These are phyloP conservation scores for Platanthera guangdongensis DNA, from an alignment of 106 monocot species.

Conservation along the genomic window DNA sequence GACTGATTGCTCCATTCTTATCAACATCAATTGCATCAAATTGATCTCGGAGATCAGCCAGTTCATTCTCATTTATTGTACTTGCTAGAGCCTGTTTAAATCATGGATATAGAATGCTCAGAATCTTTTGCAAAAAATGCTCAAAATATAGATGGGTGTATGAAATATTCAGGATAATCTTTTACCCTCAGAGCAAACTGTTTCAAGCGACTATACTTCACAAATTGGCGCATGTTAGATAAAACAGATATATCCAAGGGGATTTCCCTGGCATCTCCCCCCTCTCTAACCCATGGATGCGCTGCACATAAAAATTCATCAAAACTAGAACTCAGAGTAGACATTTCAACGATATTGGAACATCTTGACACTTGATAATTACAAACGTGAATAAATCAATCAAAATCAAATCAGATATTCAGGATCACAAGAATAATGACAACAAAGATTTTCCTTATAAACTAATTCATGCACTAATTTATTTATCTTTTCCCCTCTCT, in stretches of 20 bases:
- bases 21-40: conserved; percentile 95
- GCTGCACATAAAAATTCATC: conserved; percentile 35
- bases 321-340: neutral
- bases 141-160: neutral
- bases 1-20: conserved; percentile 81
- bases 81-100: conserved; percentile 81
- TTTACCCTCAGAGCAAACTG: conserved; percentile 92
- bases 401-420: neutral
- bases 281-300: conserved; percentile 96
- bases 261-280: conserved; percentile 77
- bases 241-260: conserved; percentile 92
- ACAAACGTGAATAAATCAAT: neutral
- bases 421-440: neutral
- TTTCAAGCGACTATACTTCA: conserved; percentile 84
- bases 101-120: conserved; percentile 6
- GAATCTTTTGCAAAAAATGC: neutral
- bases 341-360: neutral
- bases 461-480: neutral
- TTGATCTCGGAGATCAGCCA: conserved; percentile 77
- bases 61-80: conserved; percentile 74
- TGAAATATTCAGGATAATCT: neutral
- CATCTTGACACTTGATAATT: neutral
- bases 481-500: no score
- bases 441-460: neutral
- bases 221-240: conserved; percentile 78